These are phyloP conservation scores for Alternaria brassicicola DNA, from an alignment of 2,329 filamentous ascomycete genomes.

Conservation along the genomic window DNA sequence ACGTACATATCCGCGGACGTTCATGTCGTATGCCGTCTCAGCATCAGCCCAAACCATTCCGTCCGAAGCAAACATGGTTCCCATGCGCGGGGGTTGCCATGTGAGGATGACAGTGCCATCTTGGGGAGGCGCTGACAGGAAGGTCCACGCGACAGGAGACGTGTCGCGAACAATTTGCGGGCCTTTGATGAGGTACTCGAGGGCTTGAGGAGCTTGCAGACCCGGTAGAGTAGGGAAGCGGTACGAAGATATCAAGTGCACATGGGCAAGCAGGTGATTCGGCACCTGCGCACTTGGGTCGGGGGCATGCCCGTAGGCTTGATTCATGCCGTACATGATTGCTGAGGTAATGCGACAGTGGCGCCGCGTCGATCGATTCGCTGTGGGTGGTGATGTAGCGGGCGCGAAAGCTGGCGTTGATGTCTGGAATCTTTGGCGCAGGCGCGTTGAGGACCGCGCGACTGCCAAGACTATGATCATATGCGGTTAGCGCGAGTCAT, in stretches of 20 bases:
- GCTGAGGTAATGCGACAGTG: constrained; percentile 32
- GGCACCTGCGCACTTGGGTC: constrained; percentile 47
- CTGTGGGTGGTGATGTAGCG: constrained; percentile 16
- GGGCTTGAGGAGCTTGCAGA: constrained; percentile 76
- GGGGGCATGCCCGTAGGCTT: constrained; percentile 34
- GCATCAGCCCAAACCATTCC: constrained; percentile 89
- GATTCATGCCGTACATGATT: constrained; percentile 46
- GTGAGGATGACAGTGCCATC: constrained; percentile 84
- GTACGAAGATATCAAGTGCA: constrained; percentile 86
- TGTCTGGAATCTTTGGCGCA: constrained; percentile 29
- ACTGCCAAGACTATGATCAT: constrained; percentile 8
- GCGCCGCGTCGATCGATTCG: constrained; percentile 24
- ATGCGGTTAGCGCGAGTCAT: constrained; percentile 1
- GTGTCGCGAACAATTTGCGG: constrained; percentile 84
- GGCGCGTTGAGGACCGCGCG: constrained; percentile 25
- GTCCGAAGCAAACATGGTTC: constrained; percentile 82
- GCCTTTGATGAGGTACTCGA: constrained; percentile 81
- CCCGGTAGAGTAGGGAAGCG: constrained; percentile 76
- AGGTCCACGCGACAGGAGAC: constrained; percentile 91
- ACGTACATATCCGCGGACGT: constrained; percentile 70
- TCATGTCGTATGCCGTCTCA: constrained; percentile 77
- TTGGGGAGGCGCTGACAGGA: constrained; percentile 74
- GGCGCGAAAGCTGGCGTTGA: constrained; percentile 30
- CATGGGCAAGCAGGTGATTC: constrained; percentile 70
- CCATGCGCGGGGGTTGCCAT: constrained; percentile 78